These are phyloP conservation scores for Eucalyptus curtisii DNA, from an alignment of 345 rosid species.

Conservation along the genomic window DNA sequence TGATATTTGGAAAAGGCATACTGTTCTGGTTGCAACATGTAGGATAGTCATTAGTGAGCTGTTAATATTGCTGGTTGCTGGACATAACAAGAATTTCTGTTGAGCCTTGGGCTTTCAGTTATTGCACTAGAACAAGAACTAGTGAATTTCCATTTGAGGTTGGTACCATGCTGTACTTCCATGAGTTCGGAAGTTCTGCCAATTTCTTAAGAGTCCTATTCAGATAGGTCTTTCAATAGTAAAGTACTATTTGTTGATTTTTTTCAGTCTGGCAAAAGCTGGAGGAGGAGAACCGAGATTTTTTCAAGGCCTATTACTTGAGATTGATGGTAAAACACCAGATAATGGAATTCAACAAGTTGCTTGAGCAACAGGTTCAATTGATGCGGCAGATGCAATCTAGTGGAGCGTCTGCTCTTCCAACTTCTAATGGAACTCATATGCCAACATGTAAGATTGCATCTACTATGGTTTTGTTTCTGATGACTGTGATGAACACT, in stretches of 20 bases:
- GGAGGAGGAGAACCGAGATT: constrained; percentile 91
- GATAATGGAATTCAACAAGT: constrained; percentile 82
- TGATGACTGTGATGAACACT: not conserved
- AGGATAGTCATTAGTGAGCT: not conserved
- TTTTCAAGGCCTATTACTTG: constrained; percentile 85
- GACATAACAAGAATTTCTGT: not conserved
- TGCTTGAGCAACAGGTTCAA: constrained; percentile 84
- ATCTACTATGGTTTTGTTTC: not conserved
- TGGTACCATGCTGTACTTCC: not conserved
- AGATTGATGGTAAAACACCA: constrained; percentile 89
- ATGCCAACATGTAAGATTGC: constrained; percentile 52
- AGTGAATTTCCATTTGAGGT: not conserved
- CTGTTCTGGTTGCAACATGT: not conserved
- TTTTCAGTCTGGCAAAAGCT: constrained; percentile 98
- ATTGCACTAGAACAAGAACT: not conserved
- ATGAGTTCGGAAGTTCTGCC: not conserved
- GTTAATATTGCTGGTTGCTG: not conserved
- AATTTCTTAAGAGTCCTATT: not conserved
- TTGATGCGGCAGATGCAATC: constrained; percentile 73
- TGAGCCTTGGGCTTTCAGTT: not conserved
- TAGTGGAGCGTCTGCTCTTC: constrained; percentile 39
- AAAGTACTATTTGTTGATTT: not conserved
- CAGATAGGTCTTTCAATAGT: not conserved
- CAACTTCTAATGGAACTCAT: constrained; percentile 73
- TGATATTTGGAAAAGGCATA: not conserved